Evolutionary conservation across 2,329 filamentous ascomycete genomes (phyloP).

Genomic region (Lomentospora prolificans): DNA sequence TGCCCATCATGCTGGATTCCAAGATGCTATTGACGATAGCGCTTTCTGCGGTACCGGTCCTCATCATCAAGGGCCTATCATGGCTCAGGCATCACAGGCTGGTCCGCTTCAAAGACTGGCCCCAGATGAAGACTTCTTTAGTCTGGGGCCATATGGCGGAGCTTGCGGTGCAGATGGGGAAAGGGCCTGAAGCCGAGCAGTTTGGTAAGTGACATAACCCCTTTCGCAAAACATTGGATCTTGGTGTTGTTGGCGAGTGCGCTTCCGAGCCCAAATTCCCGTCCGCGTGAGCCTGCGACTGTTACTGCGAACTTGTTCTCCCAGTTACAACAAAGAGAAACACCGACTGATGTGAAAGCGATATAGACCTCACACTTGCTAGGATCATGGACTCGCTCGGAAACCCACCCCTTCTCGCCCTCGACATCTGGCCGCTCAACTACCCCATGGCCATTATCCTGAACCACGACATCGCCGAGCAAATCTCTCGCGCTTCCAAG

Average conservation of each 20-base stretch:
- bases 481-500: constrained; percentile 22
- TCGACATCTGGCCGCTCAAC: constrained; percentile 25
- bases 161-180: constrained; percentile 4
- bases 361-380: not conserved
- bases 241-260: not conserved
- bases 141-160: constrained; percentile 3
- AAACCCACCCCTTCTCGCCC: constrained; percentile 22
- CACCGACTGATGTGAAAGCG: not conserved
- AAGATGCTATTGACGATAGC: not conserved
- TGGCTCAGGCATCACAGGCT: not conserved
- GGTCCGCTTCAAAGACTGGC: constrained; percentile 7
- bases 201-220: not conserved
- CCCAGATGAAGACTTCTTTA: constrained; percentile 6
- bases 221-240: too few species aligned
- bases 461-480: constrained; percentile 26
- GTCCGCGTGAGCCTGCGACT: too few species aligned
- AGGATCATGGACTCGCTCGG: constrained; percentile 21
- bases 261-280: too few species aligned
- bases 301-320: not conserved
- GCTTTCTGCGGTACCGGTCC: not conserved
- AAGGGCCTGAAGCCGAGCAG: constrained; percentile 1
- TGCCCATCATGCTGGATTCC: not conserved
- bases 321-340: not conserved
- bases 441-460: constrained; percentile 22
- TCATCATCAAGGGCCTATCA: constrained; percentile 2